These are phyloP conservation scores for Penicillium macrosclerotiorum DNA, from an alignment of 495 filamentous ascomycete genomes.

Conservation along the genomic window DNA sequence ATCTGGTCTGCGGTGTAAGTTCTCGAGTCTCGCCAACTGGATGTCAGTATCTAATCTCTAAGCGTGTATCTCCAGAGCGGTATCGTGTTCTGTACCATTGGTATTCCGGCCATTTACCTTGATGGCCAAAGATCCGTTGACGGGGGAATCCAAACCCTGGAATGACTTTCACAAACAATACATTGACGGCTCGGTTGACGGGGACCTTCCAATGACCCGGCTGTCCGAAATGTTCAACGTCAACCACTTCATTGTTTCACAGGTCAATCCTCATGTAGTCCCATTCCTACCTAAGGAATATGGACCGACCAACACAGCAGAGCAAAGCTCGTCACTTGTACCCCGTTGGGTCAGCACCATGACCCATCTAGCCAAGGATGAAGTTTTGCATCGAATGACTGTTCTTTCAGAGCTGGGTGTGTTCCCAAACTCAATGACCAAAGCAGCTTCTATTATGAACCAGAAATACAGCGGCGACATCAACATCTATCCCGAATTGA, in stretches of 20 bases:
- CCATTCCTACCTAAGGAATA: constrained; percentile 80
- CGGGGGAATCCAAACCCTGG: constrained; percentile 76
- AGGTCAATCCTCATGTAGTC: constrained; percentile 92
- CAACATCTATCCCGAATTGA: constrained; percentile 83
- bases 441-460: constrained; percentile 74
- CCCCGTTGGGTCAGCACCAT: constrained; percentile 64
- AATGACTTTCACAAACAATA: constrained; percentile 77
- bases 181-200: constrained; percentile 94
- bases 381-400: constrained; percentile 77
- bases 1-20: constrained; percentile 93
- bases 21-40: background rate
- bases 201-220: constrained; percentile 88
- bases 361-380: constrained; percentile 74
- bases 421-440: constrained; percentile 77
- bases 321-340: constrained; percentile 36
- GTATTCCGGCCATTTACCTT: constrained; percentile 74
- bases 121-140: constrained; percentile 81
- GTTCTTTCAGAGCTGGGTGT: constrained; percentile 78
- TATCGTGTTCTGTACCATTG: constrained; percentile 91
- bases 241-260: constrained; percentile 96
- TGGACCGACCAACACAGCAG: constrained; percentile 40
- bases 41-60: background rate
- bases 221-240: constrained; percentile 96
- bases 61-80: constrained; percentile 53
- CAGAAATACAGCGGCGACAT: constrained; percentile 96